phyloP scores from a whole-genome alignment of 2,329 filamentous ascomycete species.

The Xylariaceae sp. region DNA sequence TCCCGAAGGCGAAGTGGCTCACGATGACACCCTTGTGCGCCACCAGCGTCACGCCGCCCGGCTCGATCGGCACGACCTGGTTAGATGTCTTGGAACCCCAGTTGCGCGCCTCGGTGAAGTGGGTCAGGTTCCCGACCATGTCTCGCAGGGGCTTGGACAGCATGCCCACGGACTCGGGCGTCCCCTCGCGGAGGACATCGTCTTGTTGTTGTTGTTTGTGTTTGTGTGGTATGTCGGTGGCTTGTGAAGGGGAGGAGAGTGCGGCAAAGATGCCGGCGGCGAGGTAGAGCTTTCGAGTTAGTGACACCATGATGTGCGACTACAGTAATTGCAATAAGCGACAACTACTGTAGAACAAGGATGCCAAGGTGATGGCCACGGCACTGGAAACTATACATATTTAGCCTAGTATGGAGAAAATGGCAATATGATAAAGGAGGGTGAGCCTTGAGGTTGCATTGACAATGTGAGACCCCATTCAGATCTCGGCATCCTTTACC shows the following conservation, averaged over 20 bases:
- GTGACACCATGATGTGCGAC: too few relatives aligned
- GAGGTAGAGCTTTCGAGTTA: neutral
- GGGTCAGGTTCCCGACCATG: constrained; percentile 12
- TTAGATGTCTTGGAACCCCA: constrained; percentile 8
- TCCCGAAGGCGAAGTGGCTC: constrained; percentile 13
- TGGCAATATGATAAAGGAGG: neutral
- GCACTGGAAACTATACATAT: too few relatives aligned
- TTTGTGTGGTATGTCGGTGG: too few relatives aligned
- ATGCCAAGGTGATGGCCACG: too few relatives aligned
- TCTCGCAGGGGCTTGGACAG: constrained; percentile 6
- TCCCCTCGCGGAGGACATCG: constrained; percentile 5
- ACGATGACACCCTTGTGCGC: constrained; percentile 10
- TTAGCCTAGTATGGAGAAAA: neutral
- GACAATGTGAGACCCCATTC: neutral
- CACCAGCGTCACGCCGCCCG: constrained; percentile 7
- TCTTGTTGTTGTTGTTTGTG: too few relatives aligned
- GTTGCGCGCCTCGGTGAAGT: constrained; percentile 9
- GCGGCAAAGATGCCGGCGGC: neutral
- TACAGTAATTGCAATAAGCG: too few relatives aligned
- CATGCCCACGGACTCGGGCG: constrained; percentile 11
- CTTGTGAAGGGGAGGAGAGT: neutral
- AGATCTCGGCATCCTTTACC: too few relatives aligned
- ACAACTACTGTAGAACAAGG: too few relatives aligned
- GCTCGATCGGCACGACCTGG: constrained; percentile 9
- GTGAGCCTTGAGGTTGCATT: neutral